Base-by-base conservation (phyloP, 2,329 filamentous ascomycete genomes). In the Tympanopsis confertula region DNA sequence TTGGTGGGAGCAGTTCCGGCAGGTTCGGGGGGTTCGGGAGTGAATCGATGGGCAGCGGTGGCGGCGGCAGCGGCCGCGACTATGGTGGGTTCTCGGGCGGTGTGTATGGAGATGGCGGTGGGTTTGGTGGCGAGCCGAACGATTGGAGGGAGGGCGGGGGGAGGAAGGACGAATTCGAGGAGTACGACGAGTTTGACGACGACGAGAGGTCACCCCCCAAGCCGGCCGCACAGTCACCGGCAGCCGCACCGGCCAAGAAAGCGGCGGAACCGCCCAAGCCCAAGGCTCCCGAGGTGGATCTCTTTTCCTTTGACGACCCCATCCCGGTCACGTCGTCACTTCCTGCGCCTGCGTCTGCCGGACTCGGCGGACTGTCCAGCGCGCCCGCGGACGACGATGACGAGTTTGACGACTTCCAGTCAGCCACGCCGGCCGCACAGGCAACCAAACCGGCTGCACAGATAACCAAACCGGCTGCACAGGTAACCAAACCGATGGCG, bases 341-440 rank as follows among this genome's bases (percentile, higher is more conserved):
- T 12, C 50, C 57, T 12, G 44, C 50, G 2, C 52, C 68, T 4
- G 65, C 63, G 0, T 65, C 58, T 45, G 65, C 71, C 7, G 64
- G 62, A 35, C 56, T 56, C 37, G 62, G 65, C 35, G 58, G 56
- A 29, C 65, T 63, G 12, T 47, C 77, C 35, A 63, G 65, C 32
- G 59, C 66, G 13, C 53, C 78, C 36, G 50, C 56, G 12, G 78
- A 75, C 37, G 81, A 85, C 44, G 89, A 95, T 45, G 88, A 94
- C 47, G 91, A 95, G 44, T 96, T 96, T 52, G 91, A 96, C 54
- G 91, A 98, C 54, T 96, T 96, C 68, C 86, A 94, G 58, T 94
- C 87, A 14, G 89, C 89, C 13, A 66, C 82, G 2, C 74, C 81
- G 3, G 58, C 68, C 26, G 57, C 69, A 15, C 62, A 69, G 49